phyloP scores from a whole-genome alignment of 176 grass and related monocot species.

The Lolium multiflorum region DNA sequence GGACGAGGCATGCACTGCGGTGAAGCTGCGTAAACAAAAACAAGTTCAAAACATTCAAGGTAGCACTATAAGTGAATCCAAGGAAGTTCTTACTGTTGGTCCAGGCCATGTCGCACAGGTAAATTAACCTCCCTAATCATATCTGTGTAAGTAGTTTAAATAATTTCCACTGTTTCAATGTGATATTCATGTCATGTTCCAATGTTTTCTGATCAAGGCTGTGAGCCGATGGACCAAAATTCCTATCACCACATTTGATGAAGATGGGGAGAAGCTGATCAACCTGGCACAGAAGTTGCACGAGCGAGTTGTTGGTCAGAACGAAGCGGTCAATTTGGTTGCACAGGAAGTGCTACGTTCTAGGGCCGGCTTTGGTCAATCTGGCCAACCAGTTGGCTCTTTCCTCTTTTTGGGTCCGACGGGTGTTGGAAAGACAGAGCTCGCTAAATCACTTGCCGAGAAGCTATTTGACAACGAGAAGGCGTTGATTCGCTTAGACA shows the following conservation, averaged over 20 bases:
- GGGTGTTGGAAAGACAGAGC: too few species aligned
- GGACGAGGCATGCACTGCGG: background rate
- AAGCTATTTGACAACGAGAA: too few species aligned
- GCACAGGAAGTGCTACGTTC: background rate
- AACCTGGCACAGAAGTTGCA: constrained; percentile 24
- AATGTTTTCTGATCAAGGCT: background rate
- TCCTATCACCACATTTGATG: constrained; percentile 30
- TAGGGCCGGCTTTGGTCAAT: background rate
- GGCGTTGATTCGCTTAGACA: too few species aligned
- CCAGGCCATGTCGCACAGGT: background rate
- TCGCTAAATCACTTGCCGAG: too few species aligned
- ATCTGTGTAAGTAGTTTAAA: background rate
- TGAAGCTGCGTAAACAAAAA: background rate
- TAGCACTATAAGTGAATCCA: background rate
- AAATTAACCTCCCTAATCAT: background rate
- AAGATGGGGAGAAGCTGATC: constrained; percentile 16
- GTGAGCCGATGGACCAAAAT: constrained; percentile 50
- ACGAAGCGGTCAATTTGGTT: background rate
- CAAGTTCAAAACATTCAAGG: background rate
- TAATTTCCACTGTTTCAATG: background rate
- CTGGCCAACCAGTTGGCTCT: background rate
- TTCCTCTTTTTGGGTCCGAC: constrained; percentile 34
- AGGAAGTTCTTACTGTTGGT: background rate
- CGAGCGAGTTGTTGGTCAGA: constrained; percentile 41
- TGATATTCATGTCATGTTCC: background rate